Conservation (phyloP, 768 basidiomycete genomes). For the Amanita brunnescens region DNA sequence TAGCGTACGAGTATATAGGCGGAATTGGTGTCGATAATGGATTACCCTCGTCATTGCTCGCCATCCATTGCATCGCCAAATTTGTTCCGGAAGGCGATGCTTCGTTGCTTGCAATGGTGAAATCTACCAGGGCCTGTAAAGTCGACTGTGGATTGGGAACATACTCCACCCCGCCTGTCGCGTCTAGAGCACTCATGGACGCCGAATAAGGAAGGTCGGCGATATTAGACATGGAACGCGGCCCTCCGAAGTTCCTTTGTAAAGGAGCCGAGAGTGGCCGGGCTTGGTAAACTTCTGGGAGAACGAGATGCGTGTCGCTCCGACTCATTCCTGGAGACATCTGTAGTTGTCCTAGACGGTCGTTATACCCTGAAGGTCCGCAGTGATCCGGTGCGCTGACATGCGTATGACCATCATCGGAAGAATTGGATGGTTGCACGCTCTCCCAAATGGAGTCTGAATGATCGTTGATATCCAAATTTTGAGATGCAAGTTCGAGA, state of each 20-base stretch:
- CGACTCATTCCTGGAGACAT: slow-evolving; percentile 8
- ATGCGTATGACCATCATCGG: slow-evolving; percentile 5
- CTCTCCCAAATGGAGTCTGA: background rate
- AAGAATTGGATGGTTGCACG: slow-evolving; percentile 1
- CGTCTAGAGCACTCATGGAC: slow-evolving; percentile 5
- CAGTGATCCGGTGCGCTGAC: slow-evolving; percentile 3
- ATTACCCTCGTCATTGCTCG: background rate
- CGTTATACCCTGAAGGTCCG: background rate
- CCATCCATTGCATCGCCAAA: background rate
- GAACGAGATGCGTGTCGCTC: slow-evolving; percentile 7
- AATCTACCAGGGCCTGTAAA: slow-evolving; percentile 3
- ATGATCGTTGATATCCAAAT: background rate
- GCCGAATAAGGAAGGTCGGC: slow-evolving; percentile 5
- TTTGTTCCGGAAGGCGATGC: background rate
- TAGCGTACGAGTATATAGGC: background rate
- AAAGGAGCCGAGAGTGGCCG: slow-evolving; percentile 2
- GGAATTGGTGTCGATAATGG: background rate
- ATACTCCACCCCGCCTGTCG: background rate
- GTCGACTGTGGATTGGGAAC: background rate
- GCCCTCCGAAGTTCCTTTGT: background rate
- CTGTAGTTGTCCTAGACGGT: slow-evolving; percentile 2
- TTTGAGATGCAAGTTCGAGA: background rate
- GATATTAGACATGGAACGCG: background rate
- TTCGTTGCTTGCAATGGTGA: background rate
- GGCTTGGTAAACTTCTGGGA: slow-evolving; percentile 3